These are phyloP conservation scores for Lagenidium sp. DNA, from an alignment of 352 stramenopile species.

Conservation along the genomic window DNA sequence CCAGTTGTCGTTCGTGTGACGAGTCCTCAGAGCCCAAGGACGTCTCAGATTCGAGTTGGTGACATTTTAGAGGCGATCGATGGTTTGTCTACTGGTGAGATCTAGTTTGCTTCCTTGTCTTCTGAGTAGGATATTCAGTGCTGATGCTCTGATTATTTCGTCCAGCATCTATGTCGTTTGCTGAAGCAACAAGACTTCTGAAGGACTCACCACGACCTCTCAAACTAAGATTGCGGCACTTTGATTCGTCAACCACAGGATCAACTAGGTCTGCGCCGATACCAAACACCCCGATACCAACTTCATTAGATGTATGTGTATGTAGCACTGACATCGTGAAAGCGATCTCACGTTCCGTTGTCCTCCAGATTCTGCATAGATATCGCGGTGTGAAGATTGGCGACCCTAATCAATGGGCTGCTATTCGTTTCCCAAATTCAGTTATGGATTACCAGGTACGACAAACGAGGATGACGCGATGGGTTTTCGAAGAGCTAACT, in stretches of 20 bases:
- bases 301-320: conserved; percentile 28
- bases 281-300: conserved; percentile 15
- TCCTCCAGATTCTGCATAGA: conserved; percentile 18
- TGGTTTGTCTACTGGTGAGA: conserved; percentile 62
- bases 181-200: conserved; percentile 40
- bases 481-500: no score
- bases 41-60: conserved; percentile 27
- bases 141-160: conserved; percentile 33
- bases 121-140: no score
- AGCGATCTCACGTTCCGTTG: no score
- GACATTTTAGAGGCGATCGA: conserved; percentile 70
- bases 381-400: conserved; percentile 62
- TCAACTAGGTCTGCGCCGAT: no score
- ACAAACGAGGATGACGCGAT: no score
- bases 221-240: conserved; percentile 50
- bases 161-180: conserved; percentile 51
- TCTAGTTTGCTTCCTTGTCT: no score
- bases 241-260: conserved; percentile 5
- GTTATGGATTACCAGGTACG: conserved; percentile 65
- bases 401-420: conserved; percentile 56
- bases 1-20: conserved; percentile 26
- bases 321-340: no score
- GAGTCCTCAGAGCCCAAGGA: conserved; percentile 2
- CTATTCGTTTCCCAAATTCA: conserved; percentile 42
- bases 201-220: conserved; percentile 46